Base-by-base conservation (phyloP, 441 rosid species). In the Arabidopsis lyrata region DNA sequence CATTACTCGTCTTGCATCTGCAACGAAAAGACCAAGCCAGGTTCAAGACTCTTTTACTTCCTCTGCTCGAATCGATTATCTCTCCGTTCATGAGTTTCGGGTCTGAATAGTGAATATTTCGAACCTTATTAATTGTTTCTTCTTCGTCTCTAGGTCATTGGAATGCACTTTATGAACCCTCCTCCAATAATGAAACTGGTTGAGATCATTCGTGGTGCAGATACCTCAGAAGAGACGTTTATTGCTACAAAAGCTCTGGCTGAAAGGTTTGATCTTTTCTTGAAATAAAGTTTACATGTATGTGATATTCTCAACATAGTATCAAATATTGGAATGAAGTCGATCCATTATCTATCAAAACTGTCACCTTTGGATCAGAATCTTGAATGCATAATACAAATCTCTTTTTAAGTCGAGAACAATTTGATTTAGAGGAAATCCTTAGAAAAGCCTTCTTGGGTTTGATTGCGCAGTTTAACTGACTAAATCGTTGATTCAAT, bases 91-190 rank as follows among this genome's bases (percentile, higher is more conserved):
- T 67, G 20, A 31, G 62, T 31, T 41, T 27, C 27, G 20, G 14
- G 24, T 24, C 42, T 36, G n/a, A 24, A 13, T 10, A 29, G 38
- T 32, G n/a, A 27, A 8, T 8, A 20, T 52, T 32, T 18, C n/a
- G 2, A 27, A 48, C 60, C 48, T 54, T 81, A 45, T 81, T 42
- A 57, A 14, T 18, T 39, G 15, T n/a, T 42, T 58, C 13, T 58
- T 15, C 8, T 35, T 73, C 12, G 5, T 61, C 3, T 75, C 67
- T 78, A 88, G 98, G 93, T 90, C 39, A 84, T 93, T 41, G 97
- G 97, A 50, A 93, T 93, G 97, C 97, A 93, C 77, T 91, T 93
- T 70, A 90, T 91, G 96, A 91, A 93, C 80, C 98, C 96, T 76
- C 96, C 97, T 71, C 98, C 98, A 7, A 16, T 85, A 66, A 93